Evolutionary conservation across 139 green algal genomes (phyloP).

Genomic region (Mesostigma viride): DNA sequence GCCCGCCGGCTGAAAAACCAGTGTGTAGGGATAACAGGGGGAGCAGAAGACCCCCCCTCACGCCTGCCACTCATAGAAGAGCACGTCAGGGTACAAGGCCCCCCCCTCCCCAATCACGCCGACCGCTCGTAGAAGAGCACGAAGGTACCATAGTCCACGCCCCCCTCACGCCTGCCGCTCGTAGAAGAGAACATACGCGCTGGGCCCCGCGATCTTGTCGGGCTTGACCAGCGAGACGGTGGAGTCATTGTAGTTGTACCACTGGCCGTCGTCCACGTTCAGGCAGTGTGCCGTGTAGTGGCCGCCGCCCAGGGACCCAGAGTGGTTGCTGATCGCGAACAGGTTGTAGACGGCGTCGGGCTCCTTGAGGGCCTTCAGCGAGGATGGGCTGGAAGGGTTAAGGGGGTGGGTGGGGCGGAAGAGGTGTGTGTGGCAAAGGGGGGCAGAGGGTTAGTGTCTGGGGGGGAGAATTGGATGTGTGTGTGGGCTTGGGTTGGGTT

Average conservation of each 20-base stretch:
- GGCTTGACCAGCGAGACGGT: constrained; percentile 19
- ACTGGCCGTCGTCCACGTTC: constrained; percentile 34
- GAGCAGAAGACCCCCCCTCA: too few species aligned
- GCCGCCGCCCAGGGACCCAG: constrained; percentile 69
- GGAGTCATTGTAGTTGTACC: constrained; percentile 81
- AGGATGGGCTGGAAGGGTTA: not conserved
- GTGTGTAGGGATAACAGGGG: too few species aligned
- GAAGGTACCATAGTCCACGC: too few species aligned
- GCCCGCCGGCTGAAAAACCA: too few species aligned
- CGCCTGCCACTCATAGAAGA: too few species aligned
- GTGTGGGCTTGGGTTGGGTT: too few species aligned
- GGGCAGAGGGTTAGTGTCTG: not conserved
- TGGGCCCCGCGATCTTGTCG: constrained; percentile 24
- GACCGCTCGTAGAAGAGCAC: too few species aligned
- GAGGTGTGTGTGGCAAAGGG: not conserved
- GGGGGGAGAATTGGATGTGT: constrained; percentile 3
- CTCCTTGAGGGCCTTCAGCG: not conserved
- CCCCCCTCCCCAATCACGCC: too few species aligned
- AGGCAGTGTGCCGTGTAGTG: constrained; percentile 86
- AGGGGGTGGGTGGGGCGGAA: not conserved
- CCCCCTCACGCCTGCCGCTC: too few species aligned
- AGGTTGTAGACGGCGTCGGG: constrained; percentile 67
- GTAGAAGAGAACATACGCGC: constrained; percentile 89
- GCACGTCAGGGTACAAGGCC: too few species aligned
- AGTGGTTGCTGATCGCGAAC: constrained; percentile 85